Percentiles rank a stretch among this genome's conserved stretches.
Conservation (phyloP, 2,329 filamentous ascomycete genomes). For the Paracoccidioides lutzii region DNA sequence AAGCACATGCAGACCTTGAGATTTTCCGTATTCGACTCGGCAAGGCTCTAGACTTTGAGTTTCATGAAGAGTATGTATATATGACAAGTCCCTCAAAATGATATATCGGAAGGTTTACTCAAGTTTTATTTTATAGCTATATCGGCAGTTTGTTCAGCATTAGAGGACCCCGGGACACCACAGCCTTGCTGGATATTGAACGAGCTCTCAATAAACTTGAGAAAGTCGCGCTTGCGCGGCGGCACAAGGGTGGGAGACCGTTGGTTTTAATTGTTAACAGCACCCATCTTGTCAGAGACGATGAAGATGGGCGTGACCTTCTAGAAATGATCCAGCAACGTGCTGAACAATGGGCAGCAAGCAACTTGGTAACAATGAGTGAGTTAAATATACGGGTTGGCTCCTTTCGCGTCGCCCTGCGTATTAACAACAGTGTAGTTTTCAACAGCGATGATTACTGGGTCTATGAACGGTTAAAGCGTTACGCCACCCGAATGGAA, state of each 20-base stretch:
- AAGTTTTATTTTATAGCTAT: constrained; percentile 20
- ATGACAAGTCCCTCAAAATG: neutral
- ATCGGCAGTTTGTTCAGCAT: constrained; percentile 95
- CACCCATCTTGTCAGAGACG: constrained; percentile 78
- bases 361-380: constrained; percentile 66
- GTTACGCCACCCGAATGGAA: constrained; percentile 87
- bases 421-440: constrained; percentile 33
- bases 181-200: constrained; percentile 86
- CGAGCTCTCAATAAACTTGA: constrained; percentile 95
- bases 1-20: constrained; percentile 87
- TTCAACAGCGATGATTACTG: constrained; percentile 98
- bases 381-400: constrained; percentile 7
- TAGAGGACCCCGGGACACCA: constrained; percentile 79
- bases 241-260: constrained; percentile 50
- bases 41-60: constrained; percentile 91
- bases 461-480: constrained; percentile 91
- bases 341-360: constrained; percentile 91
- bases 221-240: constrained; percentile 65
- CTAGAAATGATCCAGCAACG: constrained; percentile 91
- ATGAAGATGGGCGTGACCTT: constrained; percentile 84
- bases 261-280: constrained; percentile 92
- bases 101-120: neutral
- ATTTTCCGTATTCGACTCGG: constrained; percentile 89
- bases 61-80: constrained; percentile 70
- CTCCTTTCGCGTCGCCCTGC: neutral